Base-by-base conservation (phyloP, 495 filamentous ascomycete species). In the Thozetella sp. region DNA sequence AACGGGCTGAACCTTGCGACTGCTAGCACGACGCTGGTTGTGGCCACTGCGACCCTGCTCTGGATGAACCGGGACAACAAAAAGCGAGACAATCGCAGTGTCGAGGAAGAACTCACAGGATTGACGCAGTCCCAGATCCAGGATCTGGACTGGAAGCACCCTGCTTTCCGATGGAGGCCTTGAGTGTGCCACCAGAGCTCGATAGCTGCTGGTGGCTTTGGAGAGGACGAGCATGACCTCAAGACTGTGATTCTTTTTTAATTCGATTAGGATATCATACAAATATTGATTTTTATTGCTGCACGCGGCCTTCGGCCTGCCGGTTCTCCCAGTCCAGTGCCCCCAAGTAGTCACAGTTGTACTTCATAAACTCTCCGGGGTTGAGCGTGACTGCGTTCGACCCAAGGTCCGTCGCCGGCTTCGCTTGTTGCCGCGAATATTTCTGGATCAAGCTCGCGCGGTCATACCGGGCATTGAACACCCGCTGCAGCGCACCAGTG, bases 1-100 rank as follows among this genome's bases (percentile, higher is more conserved):
- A 91, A 93, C 69, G 88, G 88, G 0, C 67, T 93, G 34, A 91
- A 92, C 65, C 69, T 91, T n/a, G 89, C 87, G 0, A 84, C 86
- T 0, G 69, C 79, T 2, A 73, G 72, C n/a, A 71, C 72, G 22
- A 83, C 79, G 10, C 65, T 91, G 4, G 10, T 90, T 15, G 15
- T 85, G 2, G 64, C 75, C 11, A 75, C 78, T 1, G 45, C 54
- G 0, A 62, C 85, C 51, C 72, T 85, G 66, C 19, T 79, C 0
- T 92, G 83, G 80, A 92, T 92, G 83, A 70, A 67, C n/a, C 69
- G 67, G 68, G 83, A 89, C 62, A 92, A 93, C 63, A 79, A 73
- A 67, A 77, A 75, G 65, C 75, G 89, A 52, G 84, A 83, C 27
- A 62, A 63, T 15, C 73, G 76, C 24, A 82, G 86, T 64, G 64